Conservation (phyloP, 495 filamentous ascomycete genomes). For the Trichocladium antarcticum region DNA sequence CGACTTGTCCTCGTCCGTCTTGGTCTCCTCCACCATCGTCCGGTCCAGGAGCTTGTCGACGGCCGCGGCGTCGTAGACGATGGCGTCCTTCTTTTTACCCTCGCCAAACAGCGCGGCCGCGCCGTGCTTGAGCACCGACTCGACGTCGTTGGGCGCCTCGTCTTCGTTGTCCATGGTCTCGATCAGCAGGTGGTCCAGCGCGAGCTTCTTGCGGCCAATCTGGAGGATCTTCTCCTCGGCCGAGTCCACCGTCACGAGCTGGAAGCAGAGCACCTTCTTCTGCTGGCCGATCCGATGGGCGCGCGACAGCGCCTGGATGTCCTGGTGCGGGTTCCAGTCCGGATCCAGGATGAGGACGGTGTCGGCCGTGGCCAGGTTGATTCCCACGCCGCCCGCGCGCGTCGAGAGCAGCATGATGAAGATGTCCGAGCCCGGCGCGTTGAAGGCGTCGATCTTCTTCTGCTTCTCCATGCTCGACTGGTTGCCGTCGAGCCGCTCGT, state of each 20-base stretch:
- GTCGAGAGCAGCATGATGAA: slow-evolving; percentile 92
- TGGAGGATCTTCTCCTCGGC: slow-evolving; percentile 95
- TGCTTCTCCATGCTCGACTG: slow-evolving; percentile 77
- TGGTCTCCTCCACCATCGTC: slow-evolving; percentile 63
- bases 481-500: slow-evolving; percentile 76
- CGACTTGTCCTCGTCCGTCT: slow-evolving; percentile 42
- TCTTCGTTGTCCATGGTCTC: slow-evolving; percentile 71
- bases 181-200: slow-evolving; percentile 84
- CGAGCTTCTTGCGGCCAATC: slow-evolving; percentile 91
- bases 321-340: slow-evolving; percentile 97
- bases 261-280: slow-evolving; percentile 90
- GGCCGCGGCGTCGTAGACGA: slow-evolving; percentile 66
- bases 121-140: slow-evolving; percentile 81
- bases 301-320: slow-evolving; percentile 87
- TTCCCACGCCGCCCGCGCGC: slow-evolving; percentile 88
- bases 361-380: slow-evolving; percentile 94
- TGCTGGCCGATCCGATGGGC: slow-evolving; percentile 94
- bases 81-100: slow-evolving; percentile 49
- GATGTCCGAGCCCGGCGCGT: slow-evolving; percentile 65
- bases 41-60: slow-evolving; percentile 85
- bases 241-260: slow-evolving; percentile 77
- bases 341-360: slow-evolving; percentile 98
- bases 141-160: slow-evolving; percentile 61
- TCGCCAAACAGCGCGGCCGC: slow-evolving; percentile 78
- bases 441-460: slow-evolving; percentile 85